Base-by-base conservation (phyloP, 768 basidiomycete species). In the Suillus discolor region DNA sequence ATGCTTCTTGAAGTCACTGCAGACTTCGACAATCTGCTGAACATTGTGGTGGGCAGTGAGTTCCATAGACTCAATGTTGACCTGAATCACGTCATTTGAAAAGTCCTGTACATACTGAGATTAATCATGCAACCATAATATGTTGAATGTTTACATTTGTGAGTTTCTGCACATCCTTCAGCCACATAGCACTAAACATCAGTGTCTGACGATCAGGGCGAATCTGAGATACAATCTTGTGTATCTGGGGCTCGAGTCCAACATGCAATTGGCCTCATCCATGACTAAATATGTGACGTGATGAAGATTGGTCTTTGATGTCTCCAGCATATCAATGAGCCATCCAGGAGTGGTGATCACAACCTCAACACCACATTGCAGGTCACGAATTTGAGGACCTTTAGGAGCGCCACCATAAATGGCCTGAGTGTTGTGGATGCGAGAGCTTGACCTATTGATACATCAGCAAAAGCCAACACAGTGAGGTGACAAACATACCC, bases 171-270 rank as follows among this genome's bases (percentile, higher is more conserved):
- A 99, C 97, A 73, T 99, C 97, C 80, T 98, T 99, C 16, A 97
- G 97, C 97, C 97, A 99, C 8, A 97, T 99, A 15, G 97, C 97
- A 62, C 95, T 97, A 84, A 99, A 99, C 90, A 99, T 97, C 70
- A 99, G 85, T 1, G 97, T 99, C 75, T 99, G 97, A 73, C 97
- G 88, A 82, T 99, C 97, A 51, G 97, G 97, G 47, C 97, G 89
- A 74, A 99, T 96, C 79, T 99, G 97, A 71, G 90, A 84, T 70
- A 99, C 93, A 69, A 99, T 98, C 82, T 99, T 99, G 75, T 96
- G 87, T 75, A 99, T 99, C 78, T 99, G 97, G 62, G 97, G 97
- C 81, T 99, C 97, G 82, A 99, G 83, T 99, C 97, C 68, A 99
- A 86, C 97, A 99, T 99, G 74, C 97, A 94, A 82, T 99, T 97